Percentiles rank a stretch among this genome's conserved stretches.
Evolutionary conservation across 371 early-diverging fungal species (phyloP).

Genomic region (Lichtheimia corymbifera): DNA sequence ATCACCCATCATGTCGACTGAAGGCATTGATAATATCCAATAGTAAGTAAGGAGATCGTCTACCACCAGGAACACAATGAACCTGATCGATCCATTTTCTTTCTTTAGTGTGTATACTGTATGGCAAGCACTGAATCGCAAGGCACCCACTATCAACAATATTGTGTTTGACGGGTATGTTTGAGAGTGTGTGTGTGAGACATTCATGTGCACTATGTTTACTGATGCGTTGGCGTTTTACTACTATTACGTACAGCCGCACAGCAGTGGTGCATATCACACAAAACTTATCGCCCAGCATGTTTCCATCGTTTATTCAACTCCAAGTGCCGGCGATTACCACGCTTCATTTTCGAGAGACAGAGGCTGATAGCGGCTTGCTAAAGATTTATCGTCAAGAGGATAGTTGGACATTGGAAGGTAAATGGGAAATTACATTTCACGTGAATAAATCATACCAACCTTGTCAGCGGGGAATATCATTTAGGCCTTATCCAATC

Average conservation of each 20-base stretch:
- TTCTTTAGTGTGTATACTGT: constrained; percentile 56
- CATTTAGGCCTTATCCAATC: constrained; percentile 58
- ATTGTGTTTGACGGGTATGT: constrained; percentile 60
- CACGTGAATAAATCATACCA: too few species aligned
- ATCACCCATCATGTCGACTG: constrained; percentile 59
- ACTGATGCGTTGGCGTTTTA: constrained; percentile 3
- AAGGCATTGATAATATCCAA: constrained; percentile 60
- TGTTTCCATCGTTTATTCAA: constrained; percentile 46
- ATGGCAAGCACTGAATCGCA: constrained; percentile 62
- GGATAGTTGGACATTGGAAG: constrained; percentile 60
- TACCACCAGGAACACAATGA: not conserved
- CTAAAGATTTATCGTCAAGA: constrained; percentile 54
- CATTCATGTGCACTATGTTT: not conserved
- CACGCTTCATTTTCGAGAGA: constrained; percentile 47
- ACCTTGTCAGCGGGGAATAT: not conserved
- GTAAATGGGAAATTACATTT: constrained; percentile 13
- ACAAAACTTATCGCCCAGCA: constrained; percentile 52
- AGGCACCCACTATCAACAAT: constrained; percentile 54
- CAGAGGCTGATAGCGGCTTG: constrained; percentile 38
- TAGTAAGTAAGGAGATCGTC: too few species aligned
- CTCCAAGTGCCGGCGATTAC: constrained; percentile 53
- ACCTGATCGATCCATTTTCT: not conserved
- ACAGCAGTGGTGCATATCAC: constrained; percentile 52
- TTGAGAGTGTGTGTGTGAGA: not conserved
- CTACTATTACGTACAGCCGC: constrained; percentile 23